Evolutionary conservation across 1,284 basidiomycete species (phyloP).

Genomic region (Trichosporon sp.): DNA sequence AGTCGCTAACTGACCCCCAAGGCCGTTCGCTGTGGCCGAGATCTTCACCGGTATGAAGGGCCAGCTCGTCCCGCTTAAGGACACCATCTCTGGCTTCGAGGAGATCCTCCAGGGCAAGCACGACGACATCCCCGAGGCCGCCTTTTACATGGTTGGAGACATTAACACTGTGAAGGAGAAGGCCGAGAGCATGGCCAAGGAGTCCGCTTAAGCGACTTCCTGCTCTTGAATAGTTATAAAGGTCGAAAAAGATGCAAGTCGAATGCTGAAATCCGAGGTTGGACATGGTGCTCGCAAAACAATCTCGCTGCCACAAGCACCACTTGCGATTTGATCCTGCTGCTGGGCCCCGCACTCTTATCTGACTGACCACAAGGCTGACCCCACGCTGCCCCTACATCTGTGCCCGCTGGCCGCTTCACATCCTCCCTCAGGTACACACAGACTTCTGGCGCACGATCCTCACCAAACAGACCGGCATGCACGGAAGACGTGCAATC

Average conservation of each 20-base stretch:
- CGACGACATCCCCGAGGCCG: constrained; percentile 87
- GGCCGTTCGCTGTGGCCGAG: constrained; percentile 96
- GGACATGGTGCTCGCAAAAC: too few relatives aligned
- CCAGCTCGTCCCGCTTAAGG: constrained; percentile 89
- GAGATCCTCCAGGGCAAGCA: constrained; percentile 81
- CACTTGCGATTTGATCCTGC: too few relatives aligned
- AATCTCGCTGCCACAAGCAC: too few relatives aligned
- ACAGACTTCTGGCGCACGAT: too few relatives aligned
- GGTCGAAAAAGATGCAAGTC: constrained; percentile 3
- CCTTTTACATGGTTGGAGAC: constrained; percentile 73
- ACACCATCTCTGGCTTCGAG: constrained; percentile 90
- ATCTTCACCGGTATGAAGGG: constrained; percentile 99
- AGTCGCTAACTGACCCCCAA: not conserved
- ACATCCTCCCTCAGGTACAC: too few relatives aligned
- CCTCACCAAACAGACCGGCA: too few relatives aligned
- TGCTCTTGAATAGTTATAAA: not conserved
- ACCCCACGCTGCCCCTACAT: too few relatives aligned
- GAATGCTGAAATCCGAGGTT: not conserved
- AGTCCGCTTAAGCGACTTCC: not conserved
- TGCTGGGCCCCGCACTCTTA: too few relatives aligned
- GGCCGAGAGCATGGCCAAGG: constrained; percentile 69
- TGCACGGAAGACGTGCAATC: too few relatives aligned
- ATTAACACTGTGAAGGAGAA: constrained; percentile 87
- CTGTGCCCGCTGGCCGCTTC: too few relatives aligned
- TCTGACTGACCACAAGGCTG: too few relatives aligned